Base-by-base conservation (phyloP, 768 basidiomycete species). In the Mycena vitilis region DNA sequence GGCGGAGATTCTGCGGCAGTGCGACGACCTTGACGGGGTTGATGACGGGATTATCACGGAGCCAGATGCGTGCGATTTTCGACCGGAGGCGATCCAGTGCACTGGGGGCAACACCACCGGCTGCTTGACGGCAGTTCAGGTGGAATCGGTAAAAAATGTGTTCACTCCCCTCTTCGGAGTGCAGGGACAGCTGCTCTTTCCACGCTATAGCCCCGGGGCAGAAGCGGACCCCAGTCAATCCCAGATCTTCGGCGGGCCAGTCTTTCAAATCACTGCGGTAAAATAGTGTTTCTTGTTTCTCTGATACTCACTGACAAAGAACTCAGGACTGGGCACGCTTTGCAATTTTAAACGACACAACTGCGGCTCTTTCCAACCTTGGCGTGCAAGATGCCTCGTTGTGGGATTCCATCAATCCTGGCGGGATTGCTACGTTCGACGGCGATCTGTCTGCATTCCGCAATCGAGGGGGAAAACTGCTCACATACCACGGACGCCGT, bases 151-250 rank as follows among this genome's bases (percentile, higher is more conserved):
- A 8, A 16, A 20, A 47, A 47, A 47, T n/a, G 20, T 47, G 15
- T 47, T 47, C 45, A 47, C 45, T 47, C 45, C 45, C 15, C 45
- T 47, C 45, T 47, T 47, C 20, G 45, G 45, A 47, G 45, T 47
- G 7, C 18, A 47, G 7, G 45, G 45, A 16, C 45, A 47, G 18
- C 20, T 47, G 45, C 15, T 47, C 20, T 47, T 16, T 47, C 45
- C 45, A 18, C 45, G 45, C 13, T 47, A 47, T 18, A 16, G 15
- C 15, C 45, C 45, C 15, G 45, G 45, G 18, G 45, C 45, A 18
- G 45, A 47, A 18, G 45, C 45, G 20, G 45, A 47, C 20, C 45
- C 45, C 15, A 47, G 12, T n/a, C 45, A 47, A n/a, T 16, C 20
- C 45, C 15, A 8, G 20, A 18, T n/a, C 12, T 47, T 47, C 15